These are phyloP conservation scores for Arabidopsis suecica DNA, from an alignment of 345 rosid genomes.

Conservation along the genomic window DNA sequence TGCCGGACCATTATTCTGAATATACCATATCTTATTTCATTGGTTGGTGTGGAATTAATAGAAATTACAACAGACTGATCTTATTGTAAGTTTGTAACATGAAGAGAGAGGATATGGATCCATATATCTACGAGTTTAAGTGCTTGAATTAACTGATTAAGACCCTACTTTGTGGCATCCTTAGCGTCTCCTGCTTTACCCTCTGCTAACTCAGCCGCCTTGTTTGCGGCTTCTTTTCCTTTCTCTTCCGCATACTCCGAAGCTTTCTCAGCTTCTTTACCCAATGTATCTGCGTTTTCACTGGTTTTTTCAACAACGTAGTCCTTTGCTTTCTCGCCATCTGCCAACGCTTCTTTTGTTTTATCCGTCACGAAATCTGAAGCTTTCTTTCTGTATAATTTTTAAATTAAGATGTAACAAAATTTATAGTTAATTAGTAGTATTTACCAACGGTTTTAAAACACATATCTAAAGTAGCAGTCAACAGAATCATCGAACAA, in stretches of 20 bases:
- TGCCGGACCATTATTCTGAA: background rate
- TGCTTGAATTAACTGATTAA: slow-evolving; percentile 3
- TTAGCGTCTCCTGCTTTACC: slow-evolving; percentile 43
- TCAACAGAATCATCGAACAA: background rate
- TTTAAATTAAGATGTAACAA: background rate
- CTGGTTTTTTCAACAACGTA: slow-evolving; percentile 33
- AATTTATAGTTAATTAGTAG: background rate
- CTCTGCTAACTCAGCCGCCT: slow-evolving; percentile 26
- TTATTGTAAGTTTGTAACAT: slow-evolving; percentile 15
- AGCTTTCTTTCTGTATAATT: slow-evolving; percentile 37
- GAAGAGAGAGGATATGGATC: background rate
- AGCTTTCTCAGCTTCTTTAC: slow-evolving; percentile 36
- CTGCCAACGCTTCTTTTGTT: slow-evolving; percentile 35
- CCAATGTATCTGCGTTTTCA: slow-evolving; percentile 21
- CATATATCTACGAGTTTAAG: slow-evolving; percentile 24
- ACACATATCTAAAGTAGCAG: background rate
- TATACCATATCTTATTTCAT: slow-evolving; percentile 2
- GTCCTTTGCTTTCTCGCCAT: slow-evolving; percentile 44
- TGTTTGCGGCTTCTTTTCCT: slow-evolving; percentile 40
- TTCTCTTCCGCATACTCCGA: slow-evolving; percentile 44
- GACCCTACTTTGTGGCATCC: slow-evolving; percentile 34
- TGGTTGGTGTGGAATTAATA: slow-evolving; percentile 1
- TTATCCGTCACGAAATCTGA: slow-evolving; percentile 40
- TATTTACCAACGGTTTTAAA: background rate
- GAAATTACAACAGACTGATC: slow-evolving; percentile 13